Evolutionary conservation across 73 alveolate genomes (phyloP).

Genomic region (Symbiodinium natans): DNA sequence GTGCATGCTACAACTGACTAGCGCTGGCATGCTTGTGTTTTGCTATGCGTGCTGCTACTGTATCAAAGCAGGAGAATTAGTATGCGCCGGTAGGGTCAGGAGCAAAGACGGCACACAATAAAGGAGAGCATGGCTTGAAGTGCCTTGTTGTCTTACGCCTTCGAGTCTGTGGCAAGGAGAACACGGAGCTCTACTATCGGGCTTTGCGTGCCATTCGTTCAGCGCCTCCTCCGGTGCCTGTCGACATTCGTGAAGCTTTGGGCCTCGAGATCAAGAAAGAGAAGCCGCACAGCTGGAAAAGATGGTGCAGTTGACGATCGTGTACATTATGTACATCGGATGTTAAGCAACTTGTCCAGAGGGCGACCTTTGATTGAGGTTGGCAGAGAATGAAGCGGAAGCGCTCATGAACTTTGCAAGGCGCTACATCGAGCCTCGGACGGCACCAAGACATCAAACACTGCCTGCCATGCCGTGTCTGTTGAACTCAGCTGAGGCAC

Average conservation of each 20-base stretch:
- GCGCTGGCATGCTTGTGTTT: no score
- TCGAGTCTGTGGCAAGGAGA: no score
- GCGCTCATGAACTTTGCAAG: slow-evolving; percentile 86
- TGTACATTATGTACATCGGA: no score
- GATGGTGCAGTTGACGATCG: not conserved
- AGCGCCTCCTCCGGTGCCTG: slow-evolving; percentile 89
- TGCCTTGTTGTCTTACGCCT: no score
- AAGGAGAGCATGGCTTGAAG: no score
- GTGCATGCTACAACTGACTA: no score
- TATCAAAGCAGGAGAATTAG: no score
- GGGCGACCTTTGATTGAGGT: no score
- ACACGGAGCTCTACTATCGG: slow-evolving; percentile 84
- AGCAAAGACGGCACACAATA: no score
- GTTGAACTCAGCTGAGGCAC: slow-evolving; percentile 1
- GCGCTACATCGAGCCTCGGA: slow-evolving; percentile 69
- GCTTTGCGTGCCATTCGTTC: slow-evolving; percentile 81
- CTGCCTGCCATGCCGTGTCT: not conserved
- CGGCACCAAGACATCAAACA: not conserved
- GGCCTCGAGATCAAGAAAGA: slow-evolving; percentile 86
- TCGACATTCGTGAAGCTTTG: slow-evolving; percentile 68
- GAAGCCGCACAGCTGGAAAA: slow-evolving; percentile 46
- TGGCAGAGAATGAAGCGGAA: slow-evolving; percentile 63
- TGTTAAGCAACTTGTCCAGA: no score
- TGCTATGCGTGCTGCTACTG: no score
- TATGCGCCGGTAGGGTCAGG: no score